Base-by-base conservation (phyloP, 2,329 filamentous ascomycete genomes). In the Pseudocercospora cruenta region DNA sequence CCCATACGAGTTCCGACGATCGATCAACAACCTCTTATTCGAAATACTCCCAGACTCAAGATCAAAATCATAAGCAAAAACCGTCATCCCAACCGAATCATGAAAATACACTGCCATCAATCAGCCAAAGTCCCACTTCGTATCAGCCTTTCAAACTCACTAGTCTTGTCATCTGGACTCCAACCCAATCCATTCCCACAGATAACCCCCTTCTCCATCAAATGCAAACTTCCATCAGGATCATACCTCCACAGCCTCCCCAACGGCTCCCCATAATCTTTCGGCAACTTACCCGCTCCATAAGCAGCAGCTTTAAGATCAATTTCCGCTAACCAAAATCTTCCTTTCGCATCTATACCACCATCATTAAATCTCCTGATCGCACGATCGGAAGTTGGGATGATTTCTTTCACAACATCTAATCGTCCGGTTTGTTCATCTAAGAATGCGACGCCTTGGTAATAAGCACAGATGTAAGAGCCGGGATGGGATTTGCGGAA, bases 351-450 rank as follows among this genome's bases (percentile, higher is more conserved):
- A 55, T 62, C 60, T 1, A 62, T 28, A 10, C 60, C 60, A 1
- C 60, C 60, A 55, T 62, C 60, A 28, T 62, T 62, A 7, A 62
- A 62, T 24, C 60, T 62, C 14, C 60, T n/a, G n/a, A 62, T 45
- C 4, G 3, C 19, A 1, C 60, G 60, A 54, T 62, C 60, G 0
- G 21, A 1, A 3, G 49, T 45, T 14, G 60, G 60, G 22, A 62
- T 62, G 21, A 62, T 62, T 19, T 62, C 60, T 5, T 55, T 62
- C 2, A 62, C 49, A n/a, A 62, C 31, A 2, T 62, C 60, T 6
- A 62, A 10, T n/a, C 24, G 8, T 19, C 47, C 60, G 5, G 60
- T 62, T 9, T 54, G 19, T 24, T 62, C 49, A 31, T 62, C 60
- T 8, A 62, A 21, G 8, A 57, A 62, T 55, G 60, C 60, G 49